Evolutionary conservation across 176 grass and related monocot species (phyloP), one percentile per base, ranked within the genome.

Genomic region (Lolium multiflorum): DNA sequence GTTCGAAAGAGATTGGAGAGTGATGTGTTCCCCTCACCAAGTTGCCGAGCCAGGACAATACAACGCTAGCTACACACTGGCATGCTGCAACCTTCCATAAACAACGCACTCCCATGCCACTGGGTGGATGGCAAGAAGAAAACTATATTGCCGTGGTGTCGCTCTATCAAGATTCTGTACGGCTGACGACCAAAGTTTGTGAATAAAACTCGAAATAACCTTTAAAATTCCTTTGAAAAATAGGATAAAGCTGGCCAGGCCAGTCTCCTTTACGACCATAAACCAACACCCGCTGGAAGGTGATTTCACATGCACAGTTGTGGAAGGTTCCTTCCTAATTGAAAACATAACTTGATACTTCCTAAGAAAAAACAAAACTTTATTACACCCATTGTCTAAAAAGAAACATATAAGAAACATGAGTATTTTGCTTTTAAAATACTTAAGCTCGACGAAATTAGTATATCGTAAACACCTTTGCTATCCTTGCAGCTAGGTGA

Each of bases 1-100:
- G 71, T 37, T 49, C 0, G 71, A 82, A 67, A 88, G 86, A 67
- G 71, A 76, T 69, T 12, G 71, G 59, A 68, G 8, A 21, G 60
- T 49, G 14, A 2, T 56, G 3, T 20, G 9, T 31, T 66, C 24
- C 16, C 31, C 18, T 24, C 71, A 18, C 37, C 37, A 58, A 88
- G 78, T 66, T 15, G 44, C 20, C 15, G 7, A 16, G 65, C 31
- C 17, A 37, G 21, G 79, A 82, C 60, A 76, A 25, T 16, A 35
- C 55, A 37, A 12, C 25, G 31, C 25, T 31, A 65, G 17, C 48
- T 68, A 81, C 62, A 68, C 38, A 28, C 4, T 22, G 1, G 8
- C 21, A 22, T 58, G 41, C 22, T 15, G 71, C 50, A 75, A 47
- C 60, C 9, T 2, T n/a, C 3, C 37, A 12, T 66, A 58, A 44